A percentile compares a stretch with the other conserved stretches of the same genome.
These are phyloP conservation scores for Hordeum pubiflorum DNA, from an alignment of 202 grass and related monocot genomes.

Conservation along the genomic window DNA sequence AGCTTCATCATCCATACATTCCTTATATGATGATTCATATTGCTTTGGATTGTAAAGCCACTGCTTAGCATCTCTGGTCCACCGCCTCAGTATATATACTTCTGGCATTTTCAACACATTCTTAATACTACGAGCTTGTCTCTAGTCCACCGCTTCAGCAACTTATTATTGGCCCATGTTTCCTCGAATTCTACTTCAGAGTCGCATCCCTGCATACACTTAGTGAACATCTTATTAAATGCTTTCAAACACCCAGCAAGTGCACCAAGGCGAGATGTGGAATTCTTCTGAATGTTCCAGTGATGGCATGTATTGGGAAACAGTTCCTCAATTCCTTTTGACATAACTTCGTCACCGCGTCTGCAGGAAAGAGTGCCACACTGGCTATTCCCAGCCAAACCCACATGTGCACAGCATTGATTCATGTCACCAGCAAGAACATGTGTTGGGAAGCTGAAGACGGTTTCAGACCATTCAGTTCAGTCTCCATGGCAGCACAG, in stretches of 20 bases:
- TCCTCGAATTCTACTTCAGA: conserved; percentile 58
- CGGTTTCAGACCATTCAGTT: not conserved
- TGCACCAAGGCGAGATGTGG: conserved; percentile 49
- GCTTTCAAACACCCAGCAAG: conserved; percentile 34
- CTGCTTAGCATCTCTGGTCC: conserved; percentile 69
- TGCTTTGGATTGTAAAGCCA: conserved; percentile 58
- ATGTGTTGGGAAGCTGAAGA: too few relatives aligned
- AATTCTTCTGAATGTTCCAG: conserved; percentile 68
- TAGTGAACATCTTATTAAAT: conserved; percentile 63
- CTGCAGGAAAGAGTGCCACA: too few relatives aligned
- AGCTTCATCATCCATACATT: conserved; percentile 50
- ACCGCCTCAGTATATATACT: conserved; percentile 61
- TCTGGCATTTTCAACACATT: conserved; percentile 59
- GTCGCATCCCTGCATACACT: conserved; percentile 53
- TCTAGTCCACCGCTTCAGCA: conserved; percentile 26
- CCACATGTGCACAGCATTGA: too few relatives aligned
- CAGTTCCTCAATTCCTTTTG: conserved; percentile 56
- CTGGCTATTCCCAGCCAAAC: too few relatives aligned
- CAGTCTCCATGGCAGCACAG: not conserved
- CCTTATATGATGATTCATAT: conserved; percentile 47
- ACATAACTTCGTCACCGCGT: conserved; percentile 29
- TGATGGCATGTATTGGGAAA: conserved; percentile 50
- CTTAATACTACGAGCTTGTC: conserved; percentile 51
- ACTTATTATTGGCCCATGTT: conserved; percentile 62
- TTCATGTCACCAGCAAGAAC: too few relatives aligned